These are phyloP conservation scores for Podaxis sp. DNA, from an alignment of 768 basidiomycete species.

Conservation along the genomic window DNA sequence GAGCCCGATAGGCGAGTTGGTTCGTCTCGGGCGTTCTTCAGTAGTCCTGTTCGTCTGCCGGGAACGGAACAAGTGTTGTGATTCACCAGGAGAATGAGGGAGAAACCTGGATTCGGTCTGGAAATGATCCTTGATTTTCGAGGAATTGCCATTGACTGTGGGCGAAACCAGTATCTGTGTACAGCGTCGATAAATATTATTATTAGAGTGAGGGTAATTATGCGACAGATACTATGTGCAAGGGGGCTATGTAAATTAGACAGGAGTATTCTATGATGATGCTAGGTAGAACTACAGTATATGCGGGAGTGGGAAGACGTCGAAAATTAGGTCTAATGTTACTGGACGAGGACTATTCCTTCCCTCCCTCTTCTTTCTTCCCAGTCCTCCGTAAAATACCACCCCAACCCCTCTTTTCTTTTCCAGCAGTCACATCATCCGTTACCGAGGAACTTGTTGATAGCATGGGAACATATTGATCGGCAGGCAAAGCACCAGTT, in stretches of 20 bases:
- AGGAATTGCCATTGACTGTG: not conserved
- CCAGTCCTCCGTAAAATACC: slow-evolving; percentile 1
- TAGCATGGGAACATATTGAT: not conserved
- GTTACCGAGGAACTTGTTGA: not conserved
- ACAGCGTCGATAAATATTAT: not conserved
- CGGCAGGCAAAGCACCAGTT: not conserved
- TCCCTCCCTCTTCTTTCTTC: slow-evolving; percentile 4
- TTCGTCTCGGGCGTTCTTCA: too few species aligned
- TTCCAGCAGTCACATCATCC: not conserved
- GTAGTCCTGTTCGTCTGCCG: too few species aligned
- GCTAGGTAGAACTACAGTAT: not conserved
- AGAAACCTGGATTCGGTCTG: not conserved
- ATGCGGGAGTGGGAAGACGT: not conserved
- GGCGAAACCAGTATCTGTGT: not conserved
- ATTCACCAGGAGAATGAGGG: too few species aligned
- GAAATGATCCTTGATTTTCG: not conserved
- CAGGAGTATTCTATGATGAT: not conserved
- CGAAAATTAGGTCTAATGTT: not conserved
- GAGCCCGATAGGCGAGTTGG: too few species aligned
- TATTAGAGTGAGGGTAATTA: not conserved
- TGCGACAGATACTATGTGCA: not conserved
- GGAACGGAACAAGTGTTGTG: too few species aligned
- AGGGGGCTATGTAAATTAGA: not conserved
- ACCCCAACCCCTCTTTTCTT: slow-evolving; percentile 8
- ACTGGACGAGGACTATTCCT: not conserved